Percentiles rank a stretch among this genome's conserved stretches.
phyloP scores from a whole-genome alignment of 1,284 basidiomycete species.

The Leccinum ponderosum region DNA sequence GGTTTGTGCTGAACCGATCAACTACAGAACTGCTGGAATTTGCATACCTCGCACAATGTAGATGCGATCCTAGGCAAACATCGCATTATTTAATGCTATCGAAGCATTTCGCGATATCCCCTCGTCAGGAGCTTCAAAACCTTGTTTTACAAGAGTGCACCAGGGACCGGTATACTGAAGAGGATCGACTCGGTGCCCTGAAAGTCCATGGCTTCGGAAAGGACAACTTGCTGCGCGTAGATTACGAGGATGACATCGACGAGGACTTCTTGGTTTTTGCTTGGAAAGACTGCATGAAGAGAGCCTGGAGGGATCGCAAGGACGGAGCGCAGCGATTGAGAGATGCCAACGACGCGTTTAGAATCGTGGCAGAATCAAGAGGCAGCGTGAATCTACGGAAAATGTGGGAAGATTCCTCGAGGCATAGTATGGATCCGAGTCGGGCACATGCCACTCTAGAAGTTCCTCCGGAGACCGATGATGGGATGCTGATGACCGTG shows the following conservation, averaged over 20 bases:
- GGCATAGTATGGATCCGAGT: conserved; percentile 65
- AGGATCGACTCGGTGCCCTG: no score
- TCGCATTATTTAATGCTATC: no score
- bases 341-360: conserved; percentile 62
- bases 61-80: no score
- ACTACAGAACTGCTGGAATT: no score
- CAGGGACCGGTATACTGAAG: no score
- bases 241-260: conserved; percentile 64
- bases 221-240: conserved; percentile 57
- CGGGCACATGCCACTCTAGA: conserved; percentile 76
- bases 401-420: conserved; percentile 54
- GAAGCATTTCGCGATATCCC: no score
- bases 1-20: no score
- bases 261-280: conserved; percentile 69
- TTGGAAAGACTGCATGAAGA: conserved; percentile 62
- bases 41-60: no score
- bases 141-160: no score
- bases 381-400: conserved; percentile 50
- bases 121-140: no score
- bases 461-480: conserved; percentile 69
- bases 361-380: conserved; percentile 62
- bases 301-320: conserved; percentile 57
- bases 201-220: no score
- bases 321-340: conserved; percentile 45
- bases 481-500: conserved; percentile 75